phyloP scores from a whole-genome alignment of 176 grass and related monocot genomes.

The Pharus latifolius region DNA sequence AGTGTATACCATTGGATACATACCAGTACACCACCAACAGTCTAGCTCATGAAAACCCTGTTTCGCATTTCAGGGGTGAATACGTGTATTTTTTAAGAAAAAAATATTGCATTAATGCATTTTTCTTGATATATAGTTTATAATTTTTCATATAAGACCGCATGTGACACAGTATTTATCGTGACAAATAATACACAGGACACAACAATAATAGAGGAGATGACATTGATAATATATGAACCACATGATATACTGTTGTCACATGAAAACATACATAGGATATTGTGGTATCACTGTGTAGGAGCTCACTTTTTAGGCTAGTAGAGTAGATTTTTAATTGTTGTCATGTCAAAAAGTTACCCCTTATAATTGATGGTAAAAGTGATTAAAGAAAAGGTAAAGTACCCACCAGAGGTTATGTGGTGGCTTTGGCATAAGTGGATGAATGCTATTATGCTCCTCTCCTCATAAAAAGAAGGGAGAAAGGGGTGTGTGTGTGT shows the following conservation, averaged over 20 bases:
- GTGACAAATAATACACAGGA: background rate
- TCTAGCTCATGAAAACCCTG: background rate
- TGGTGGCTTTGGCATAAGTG: background rate
- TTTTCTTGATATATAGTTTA: no score
- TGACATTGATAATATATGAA: background rate
- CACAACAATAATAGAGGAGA: background rate
- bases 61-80: no score
- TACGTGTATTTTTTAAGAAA: no score
- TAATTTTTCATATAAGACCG: no score
- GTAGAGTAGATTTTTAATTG: background rate
- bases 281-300: background rate
- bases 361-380: background rate
- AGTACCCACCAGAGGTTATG: background rate
- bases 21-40: no score
- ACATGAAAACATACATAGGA: background rate
- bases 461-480: no score
- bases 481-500: no score
- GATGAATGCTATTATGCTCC: no score
- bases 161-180: no score
- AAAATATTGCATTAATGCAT: no score
- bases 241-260: background rate
- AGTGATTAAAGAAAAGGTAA: background rate
- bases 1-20: background rate
- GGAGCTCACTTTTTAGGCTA: background rate
- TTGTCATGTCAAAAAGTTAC: constrained; percentile 16